Evolutionary conservation across 31 red algal species (phyloP).

Genomic region (Odonthalia washingtoniensis): DNA sequence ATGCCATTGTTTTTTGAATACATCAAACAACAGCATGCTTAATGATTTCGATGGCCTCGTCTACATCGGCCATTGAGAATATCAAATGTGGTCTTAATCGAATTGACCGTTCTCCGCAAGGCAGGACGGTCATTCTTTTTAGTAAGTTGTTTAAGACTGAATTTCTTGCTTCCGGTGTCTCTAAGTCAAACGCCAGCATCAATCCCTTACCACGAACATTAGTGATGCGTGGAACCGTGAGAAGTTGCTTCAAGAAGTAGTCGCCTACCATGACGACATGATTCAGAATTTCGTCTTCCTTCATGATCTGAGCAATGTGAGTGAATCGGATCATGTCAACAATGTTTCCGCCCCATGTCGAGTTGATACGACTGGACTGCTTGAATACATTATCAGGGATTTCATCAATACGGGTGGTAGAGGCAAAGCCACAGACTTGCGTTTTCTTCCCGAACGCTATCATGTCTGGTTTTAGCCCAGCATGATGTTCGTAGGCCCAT

Average conservation of each 20-base stretch:
- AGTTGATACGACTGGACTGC: not conserved
- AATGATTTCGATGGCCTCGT: no score
- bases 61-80: no score
- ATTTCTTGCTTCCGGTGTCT: conserved; percentile 1
- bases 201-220: conserved; percentile 11
- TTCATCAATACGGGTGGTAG: conserved; percentile 16
- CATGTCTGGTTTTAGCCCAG: conserved; percentile 67
- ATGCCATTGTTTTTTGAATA: no score
- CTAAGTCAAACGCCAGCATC: conserved; percentile 5
- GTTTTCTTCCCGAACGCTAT: conserved; percentile 71
- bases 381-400: conserved; percentile 7
- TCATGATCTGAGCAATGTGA: conserved; percentile 15
- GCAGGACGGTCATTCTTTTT: conserved; percentile 6
- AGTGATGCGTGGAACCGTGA: conserved; percentile 1
- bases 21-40: no score
- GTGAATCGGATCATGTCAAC: not conserved
- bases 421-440: conserved; percentile 1
- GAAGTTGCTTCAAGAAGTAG: conserved; percentile 16
- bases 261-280: conserved; percentile 2
- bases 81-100: conserved; percentile 1
- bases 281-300: conserved; percentile 10
- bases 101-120: conserved; percentile 5
- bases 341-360: not conserved
- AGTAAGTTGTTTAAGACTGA: not conserved
- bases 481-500: conserved; percentile 67